phyloP scores from a whole-genome alignment of 495 filamentous ascomycete species.

The Parathielavia hyrcaniae region DNA sequence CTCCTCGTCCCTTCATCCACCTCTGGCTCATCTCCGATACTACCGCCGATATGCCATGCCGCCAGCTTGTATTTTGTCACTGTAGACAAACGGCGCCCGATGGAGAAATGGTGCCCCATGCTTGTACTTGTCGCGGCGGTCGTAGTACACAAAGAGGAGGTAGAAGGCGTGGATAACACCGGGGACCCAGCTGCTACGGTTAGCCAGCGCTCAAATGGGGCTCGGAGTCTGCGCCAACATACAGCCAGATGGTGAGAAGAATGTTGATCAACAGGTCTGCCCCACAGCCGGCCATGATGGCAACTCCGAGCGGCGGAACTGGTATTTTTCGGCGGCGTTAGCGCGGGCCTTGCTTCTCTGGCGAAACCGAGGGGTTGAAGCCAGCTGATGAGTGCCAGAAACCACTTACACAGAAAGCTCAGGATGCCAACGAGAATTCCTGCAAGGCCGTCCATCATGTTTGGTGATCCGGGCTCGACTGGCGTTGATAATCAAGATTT shows the following conservation, averaged over 20 bases:
- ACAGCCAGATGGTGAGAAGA: conserved; percentile 61
- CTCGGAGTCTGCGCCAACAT: conserved; percentile 22
- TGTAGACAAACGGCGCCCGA: conserved; percentile 71
- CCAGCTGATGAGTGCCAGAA: too few relatives aligned
- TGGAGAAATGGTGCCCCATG: conserved; percentile 42
- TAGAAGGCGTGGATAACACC: conserved; percentile 91
- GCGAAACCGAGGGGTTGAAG: too few relatives aligned
- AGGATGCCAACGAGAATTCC: conserved; percentile 52
- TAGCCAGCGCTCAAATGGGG: neutral
- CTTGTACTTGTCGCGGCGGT: conserved; percentile 54
- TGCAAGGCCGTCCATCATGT: conserved; percentile 49
- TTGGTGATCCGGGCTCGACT: neutral
- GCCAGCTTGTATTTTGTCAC: conserved; percentile 67
- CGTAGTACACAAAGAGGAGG: conserved; percentile 79
- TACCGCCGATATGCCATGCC: conserved; percentile 49
- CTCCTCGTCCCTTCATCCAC: neutral
- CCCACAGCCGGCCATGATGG: conserved; percentile 49
- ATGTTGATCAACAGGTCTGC: conserved; percentile 87
- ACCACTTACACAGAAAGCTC: conserved; percentile 47
- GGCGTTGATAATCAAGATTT: neutral
- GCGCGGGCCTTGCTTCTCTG: too few relatives aligned
- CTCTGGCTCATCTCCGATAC: neutral
- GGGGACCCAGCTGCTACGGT: conserved; percentile 43
- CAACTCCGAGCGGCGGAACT: conserved; percentile 44
- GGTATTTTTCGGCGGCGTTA: conserved; percentile 6